Evolutionary conservation across 2,329 filamentous ascomycete genomes (phyloP).

Genomic region (Penicillium fuscoglaucum): DNA sequence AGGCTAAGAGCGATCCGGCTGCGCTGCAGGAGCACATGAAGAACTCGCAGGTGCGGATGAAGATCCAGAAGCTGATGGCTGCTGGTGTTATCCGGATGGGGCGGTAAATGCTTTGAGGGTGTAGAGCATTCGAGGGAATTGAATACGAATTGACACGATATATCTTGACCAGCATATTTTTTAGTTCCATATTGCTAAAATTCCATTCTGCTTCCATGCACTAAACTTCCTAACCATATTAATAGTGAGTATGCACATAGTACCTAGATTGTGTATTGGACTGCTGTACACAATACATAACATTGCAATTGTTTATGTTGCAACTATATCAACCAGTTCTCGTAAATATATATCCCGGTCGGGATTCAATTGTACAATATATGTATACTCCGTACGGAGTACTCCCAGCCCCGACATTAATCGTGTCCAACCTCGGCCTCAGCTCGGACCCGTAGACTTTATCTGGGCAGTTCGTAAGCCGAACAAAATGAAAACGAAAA

Average conservation of each 20-base stretch:
- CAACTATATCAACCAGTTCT: no score
- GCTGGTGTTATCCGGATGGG: slow-evolving; percentile 87
- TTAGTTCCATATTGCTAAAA: slow-evolving; percentile 11
- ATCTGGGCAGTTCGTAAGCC: neutral
- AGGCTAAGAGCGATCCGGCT: slow-evolving; percentile 89
- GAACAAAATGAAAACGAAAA: neutral
- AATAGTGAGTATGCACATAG: neutral
- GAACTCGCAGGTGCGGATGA: slow-evolving; percentile 78
- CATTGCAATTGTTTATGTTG: neutral
- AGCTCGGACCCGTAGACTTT: neutral
- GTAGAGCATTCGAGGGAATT: neutral
- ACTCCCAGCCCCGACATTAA: neutral
- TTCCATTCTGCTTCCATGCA: slow-evolving; percentile 11
- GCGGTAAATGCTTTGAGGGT: slow-evolving; percentile 37
- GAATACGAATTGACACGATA: slow-evolving; percentile 26
- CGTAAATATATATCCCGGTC: no score
- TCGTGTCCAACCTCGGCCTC: neutral
- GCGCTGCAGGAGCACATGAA: slow-evolving; percentile 97
- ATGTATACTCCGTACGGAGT: no score
- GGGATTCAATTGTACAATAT: neutral
- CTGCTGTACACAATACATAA: neutral
- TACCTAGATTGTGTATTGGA: neutral
- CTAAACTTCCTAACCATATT: no score
- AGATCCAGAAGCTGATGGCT: slow-evolving; percentile 92
- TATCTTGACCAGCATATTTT: slow-evolving; percentile 19